Evolutionary conservation across 2,329 filamentous ascomycete species (phyloP).

Genomic region (Ophiosphaerella herpotricha): DNA sequence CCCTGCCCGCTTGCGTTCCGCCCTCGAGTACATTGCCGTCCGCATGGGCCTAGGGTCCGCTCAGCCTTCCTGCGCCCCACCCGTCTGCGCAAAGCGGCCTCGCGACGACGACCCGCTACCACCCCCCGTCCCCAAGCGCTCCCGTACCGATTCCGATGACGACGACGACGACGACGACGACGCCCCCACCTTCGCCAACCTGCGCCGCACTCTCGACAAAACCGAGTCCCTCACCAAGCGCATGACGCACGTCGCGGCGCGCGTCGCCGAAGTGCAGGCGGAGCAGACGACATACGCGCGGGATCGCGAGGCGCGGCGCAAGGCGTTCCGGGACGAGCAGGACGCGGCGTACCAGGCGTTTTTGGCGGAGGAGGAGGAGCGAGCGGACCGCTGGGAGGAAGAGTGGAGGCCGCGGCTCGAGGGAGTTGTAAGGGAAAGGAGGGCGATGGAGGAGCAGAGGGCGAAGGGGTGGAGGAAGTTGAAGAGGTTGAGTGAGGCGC

Average conservation of each 20-base stretch:
- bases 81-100: not conserved
- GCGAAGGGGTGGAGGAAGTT: constrained; percentile 7
- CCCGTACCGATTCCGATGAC: not conserved
- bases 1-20: constrained; percentile 7
- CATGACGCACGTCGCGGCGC: constrained; percentile 7
- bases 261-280: constrained; percentile 7
- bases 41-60: constrained; percentile 12
- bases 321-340: too few relatives aligned
- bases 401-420: constrained; percentile 6
- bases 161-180: not conserved
- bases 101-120: not conserved
- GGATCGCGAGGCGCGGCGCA: too few relatives aligned
- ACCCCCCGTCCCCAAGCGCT: not conserved
- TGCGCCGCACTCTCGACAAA: constrained; percentile 2
- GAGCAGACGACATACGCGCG: not conserved
- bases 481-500: constrained; percentile 10
- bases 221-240: constrained; percentile 10
- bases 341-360: too few relatives aligned
- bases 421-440: not conserved
- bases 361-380: too few relatives aligned
- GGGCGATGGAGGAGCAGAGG: constrained; percentile 1
- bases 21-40: constrained; percentile 5
- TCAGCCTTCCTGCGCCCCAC: constrained; percentile 1
- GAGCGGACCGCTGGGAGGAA: not conserved
- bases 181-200: constrained; percentile 6